Evolutionary conservation across 805 yeast species (phyloP).

Genomic region (Schwanniomyces pseudopolymorphus): DNA sequence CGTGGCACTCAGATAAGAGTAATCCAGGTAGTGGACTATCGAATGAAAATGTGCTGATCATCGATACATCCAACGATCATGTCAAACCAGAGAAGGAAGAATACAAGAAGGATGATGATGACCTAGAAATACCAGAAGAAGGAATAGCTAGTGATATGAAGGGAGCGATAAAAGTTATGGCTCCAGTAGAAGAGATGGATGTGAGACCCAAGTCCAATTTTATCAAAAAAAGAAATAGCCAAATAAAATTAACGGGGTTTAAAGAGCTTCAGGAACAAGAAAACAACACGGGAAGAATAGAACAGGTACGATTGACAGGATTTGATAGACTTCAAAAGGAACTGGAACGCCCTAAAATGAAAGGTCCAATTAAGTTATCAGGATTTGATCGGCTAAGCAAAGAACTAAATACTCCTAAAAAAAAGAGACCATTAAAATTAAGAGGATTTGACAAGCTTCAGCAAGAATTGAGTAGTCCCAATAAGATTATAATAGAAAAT

Average conservation of each 20-base stretch:
- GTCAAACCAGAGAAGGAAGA: not conserved
- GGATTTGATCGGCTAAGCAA: conserved; percentile 3
- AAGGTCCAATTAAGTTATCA: not conserved
- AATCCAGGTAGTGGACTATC: not conserved
- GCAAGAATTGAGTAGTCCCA: conserved; percentile 2
- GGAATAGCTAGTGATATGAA: not conserved
- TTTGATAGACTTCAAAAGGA: conserved; percentile 1
- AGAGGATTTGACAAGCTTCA: conserved; percentile 4
- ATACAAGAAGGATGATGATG: not conserved
- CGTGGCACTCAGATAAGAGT: not conserved
- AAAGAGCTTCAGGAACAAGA: not conserved
- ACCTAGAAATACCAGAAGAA: not conserved
- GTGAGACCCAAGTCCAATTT: too few relatives aligned
- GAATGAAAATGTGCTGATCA: not conserved
- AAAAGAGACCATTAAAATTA: not conserved
- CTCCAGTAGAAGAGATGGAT: not conserved
- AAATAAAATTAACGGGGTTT: not conserved
- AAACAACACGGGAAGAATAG: not conserved
- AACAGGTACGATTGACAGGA: not conserved
- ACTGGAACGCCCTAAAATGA: not conserved
- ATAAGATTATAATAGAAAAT: not conserved
- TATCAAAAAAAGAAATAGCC: not conserved
- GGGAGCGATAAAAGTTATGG: not conserved
- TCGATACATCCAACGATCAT: not conserved
- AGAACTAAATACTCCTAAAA: conserved; percentile 2